A percentile compares a stretch with the other conserved stretches of the same genome.
phyloP scores from a whole-genome alignment of 2,329 filamentous ascomycete genomes.

The Colletotrichum caudatum region DNA sequence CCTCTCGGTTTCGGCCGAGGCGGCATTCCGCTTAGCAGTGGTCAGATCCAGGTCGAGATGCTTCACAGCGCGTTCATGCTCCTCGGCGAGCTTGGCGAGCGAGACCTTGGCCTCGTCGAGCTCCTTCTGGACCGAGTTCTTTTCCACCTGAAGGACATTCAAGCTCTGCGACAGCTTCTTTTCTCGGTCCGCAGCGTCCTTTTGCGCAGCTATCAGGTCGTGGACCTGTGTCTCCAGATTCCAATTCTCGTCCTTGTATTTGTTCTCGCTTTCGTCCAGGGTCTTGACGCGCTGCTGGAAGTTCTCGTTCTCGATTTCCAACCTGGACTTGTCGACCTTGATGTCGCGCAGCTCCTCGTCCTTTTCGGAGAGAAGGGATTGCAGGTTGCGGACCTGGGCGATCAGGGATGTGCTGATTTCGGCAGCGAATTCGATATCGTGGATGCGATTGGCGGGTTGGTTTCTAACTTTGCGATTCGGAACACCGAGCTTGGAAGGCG shows the following conservation, averaged over 20 bases:
- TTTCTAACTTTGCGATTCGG: conserved; percentile 91
- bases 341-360: conserved; percentile 85
- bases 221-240: conserved; percentile 93
- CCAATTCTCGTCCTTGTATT: conserved; percentile 99
- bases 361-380: conserved; percentile 85
- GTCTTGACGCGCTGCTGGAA: conserved; percentile 83
- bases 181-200: conserved; percentile 84
- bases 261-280: conserved; percentile 92
- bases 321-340: conserved; percentile 78
- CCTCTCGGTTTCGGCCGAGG: conserved; percentile 82
- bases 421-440: conserved; percentile 98
- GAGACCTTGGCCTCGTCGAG: conserved; percentile 88
- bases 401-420: conserved; percentile 96
- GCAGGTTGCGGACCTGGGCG: conserved; percentile 91
- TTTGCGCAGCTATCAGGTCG: conserved; percentile 79
- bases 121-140: conserved; percentile 82
- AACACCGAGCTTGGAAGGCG: conserved; percentile 88
- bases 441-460: conserved; percentile 86
- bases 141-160: conserved; percentile 77
- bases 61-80: conserved; percentile 81
- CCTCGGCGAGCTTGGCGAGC: conserved; percentile 83
- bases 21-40: conserved; percentile 82
- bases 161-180: conserved; percentile 82
- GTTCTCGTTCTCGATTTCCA: conserved; percentile 85
- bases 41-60: conserved; percentile 91